These are phyloP conservation scores for Phoenix dactylifera DNA, from an alignment of 176 grass and related monocot genomes.

Conservation along the genomic window DNA sequence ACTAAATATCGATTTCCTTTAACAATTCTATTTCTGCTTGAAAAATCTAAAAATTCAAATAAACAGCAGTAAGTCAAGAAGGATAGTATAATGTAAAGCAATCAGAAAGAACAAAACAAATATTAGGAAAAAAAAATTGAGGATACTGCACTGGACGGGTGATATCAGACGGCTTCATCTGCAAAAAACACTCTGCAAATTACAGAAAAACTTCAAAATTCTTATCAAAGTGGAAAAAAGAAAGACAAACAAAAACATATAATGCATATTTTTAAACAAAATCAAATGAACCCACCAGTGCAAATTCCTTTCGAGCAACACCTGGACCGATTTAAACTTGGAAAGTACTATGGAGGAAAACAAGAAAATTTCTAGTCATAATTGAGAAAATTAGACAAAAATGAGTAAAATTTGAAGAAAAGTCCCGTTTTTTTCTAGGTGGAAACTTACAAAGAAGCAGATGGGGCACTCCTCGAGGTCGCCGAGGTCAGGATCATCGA, in stretches of 20 bases:
- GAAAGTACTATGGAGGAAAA: conserved; percentile 40
- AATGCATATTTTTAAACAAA: neutral
- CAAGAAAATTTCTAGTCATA: neutral
- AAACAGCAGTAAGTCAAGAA: no score
- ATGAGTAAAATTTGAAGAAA: neutral
- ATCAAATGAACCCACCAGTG: conserved; percentile 33
- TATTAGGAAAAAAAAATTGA: neutral
- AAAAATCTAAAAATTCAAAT: no score
- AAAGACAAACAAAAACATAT: neutral
- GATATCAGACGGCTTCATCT: conserved; percentile 53
- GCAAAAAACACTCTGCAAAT: conserved; percentile 83
- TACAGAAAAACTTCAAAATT: neutral
- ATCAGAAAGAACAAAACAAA: no score
- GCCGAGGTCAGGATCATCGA: conserved; percentile 28
- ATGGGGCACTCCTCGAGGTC: conserved; percentile 60
- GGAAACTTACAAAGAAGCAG: conserved; percentile 52
- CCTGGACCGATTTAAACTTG: conserved; percentile 62
- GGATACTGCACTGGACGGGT: conserved; percentile 65
- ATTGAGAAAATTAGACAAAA: neutral
- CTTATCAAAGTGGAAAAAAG: neutral
- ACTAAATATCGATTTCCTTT: no score
- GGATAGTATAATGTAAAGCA: no score
- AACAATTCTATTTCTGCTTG: no score
- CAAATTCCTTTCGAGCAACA: conserved; percentile 84
- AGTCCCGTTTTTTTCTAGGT: neutral